Evolutionary conservation across 768 basidiomycete species (phyloP), one percentile per base, ranked within the genome.

Genomic region (Lactarius vividus): DNA sequence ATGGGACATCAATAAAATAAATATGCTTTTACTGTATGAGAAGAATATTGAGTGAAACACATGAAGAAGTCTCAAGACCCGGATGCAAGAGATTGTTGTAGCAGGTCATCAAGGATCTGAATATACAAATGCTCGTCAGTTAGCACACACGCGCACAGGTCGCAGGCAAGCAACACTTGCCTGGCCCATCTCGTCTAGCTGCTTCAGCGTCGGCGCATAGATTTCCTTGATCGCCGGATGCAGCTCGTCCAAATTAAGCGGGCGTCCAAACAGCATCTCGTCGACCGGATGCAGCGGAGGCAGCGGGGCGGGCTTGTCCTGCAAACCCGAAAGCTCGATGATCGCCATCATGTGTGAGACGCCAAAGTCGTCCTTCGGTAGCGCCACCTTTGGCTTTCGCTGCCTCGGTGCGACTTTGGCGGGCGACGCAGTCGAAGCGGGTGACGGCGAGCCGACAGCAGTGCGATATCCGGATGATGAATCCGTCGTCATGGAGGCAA

Each of bases 331-430:
- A 42, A 83, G 82, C 75, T 94, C 89, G 62, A 97, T 94, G 52
- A 96, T 81, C 29, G 92, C 88, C 83, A 97, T 83, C 92, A 97
- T 94, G 59, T 87, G 83, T 9, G 84, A 77, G 29, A 96, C 79
- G 2, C 95, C 95, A 76, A 96, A 96, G 74, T 96, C 93, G 72
- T 96, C 87, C 67, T 82, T 83, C n/a, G 84, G 84, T 57, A 89
- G 75, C 52, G 84, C 74, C 39, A 82, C 79, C 54, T 77, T 82
- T 67, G 70, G 68, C 33, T 80, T 85, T 57, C 68, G 67, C 23
- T 76, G 76, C 49, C 77, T 77, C 1, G 78, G 73, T 63, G 78
- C 82, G 42, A 71, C 61, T 69, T 73, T 29, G 68, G 18, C 54
- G 61, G 59, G 33, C 44, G 68, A 61, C 16, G 70, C 63, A n/a